Evolutionary conservation across 176 grass and related monocot species (phyloP).

Genomic region (Hordeum marinum): DNA sequence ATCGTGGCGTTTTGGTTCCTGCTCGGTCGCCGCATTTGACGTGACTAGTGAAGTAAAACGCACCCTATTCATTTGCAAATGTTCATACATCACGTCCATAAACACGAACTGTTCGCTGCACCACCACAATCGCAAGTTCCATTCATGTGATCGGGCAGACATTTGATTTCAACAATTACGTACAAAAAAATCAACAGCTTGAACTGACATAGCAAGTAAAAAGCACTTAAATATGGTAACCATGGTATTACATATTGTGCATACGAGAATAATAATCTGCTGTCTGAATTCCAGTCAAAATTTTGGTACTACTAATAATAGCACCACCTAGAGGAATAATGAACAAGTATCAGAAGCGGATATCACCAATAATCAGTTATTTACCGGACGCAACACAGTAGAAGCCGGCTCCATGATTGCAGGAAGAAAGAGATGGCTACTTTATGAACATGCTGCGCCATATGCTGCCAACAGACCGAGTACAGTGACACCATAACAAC

Average conservation of each 20-base stretch:
- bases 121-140: neutral
- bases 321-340: slow-evolving; percentile 26
- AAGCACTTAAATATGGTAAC: neutral
- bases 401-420: neutral
- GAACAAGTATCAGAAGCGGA: slow-evolving; percentile 10
- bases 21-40: neutral
- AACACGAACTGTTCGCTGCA: neutral
- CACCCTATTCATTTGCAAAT: neutral
- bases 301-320: slow-evolving; percentile 21
- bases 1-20: neutral
- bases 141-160: neutral
- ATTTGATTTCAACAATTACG: neutral
- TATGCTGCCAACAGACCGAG: neutral
- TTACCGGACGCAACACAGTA: slow-evolving; percentile 4
- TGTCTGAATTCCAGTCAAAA: slow-evolving; percentile 32
- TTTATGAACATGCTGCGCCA: neutral
- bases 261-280: slow-evolving; percentile 15
- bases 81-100: neutral
- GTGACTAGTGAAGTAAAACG: neutral
- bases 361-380: slow-evolving; percentile 43
- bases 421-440: slow-evolving; percentile 18
- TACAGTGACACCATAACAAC: slow-evolving; percentile 1
- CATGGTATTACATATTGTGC: slow-evolving; percentile 1
- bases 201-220: neutral
- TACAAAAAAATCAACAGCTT: neutral